Evolutionary conservation across 108 stramenopile species (phyloP).

Genomic region (Nitzschia putrida): DNA sequence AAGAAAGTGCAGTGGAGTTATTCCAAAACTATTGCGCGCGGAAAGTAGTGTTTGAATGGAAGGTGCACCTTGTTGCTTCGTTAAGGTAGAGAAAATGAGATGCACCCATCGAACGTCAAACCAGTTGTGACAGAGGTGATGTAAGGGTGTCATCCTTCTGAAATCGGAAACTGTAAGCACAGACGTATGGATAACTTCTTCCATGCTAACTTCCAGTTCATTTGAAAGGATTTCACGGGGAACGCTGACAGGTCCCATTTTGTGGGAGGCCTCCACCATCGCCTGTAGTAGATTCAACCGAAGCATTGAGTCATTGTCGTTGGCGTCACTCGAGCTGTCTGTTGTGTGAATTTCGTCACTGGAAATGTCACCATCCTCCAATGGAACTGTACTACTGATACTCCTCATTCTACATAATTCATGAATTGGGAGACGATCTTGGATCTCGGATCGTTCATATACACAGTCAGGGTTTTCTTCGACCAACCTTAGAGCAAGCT

Average conservation of each 20-base stretch:
- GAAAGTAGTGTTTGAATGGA: constrained; percentile 22
- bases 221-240: not conserved
- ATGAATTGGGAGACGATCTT: too few relatives aligned
- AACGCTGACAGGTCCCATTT: constrained; percentile 21
- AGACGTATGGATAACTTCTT: constrained; percentile 22
- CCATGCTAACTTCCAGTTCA: not conserved
- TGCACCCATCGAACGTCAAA: constrained; percentile 21
- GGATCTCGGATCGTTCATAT: not conserved
- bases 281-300: not conserved
- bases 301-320: too few relatives aligned
- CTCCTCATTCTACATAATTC: too few relatives aligned
- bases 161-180: constrained; percentile 27
- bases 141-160: constrained; percentile 29
- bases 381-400: too few relatives aligned
- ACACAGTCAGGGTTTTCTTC: constrained; percentile 16
- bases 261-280: constrained; percentile 26
- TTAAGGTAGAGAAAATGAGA: constrained; percentile 19
- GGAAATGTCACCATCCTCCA: too few relatives aligned
- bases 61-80: constrained; percentile 23
- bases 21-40: constrained; percentile 26
- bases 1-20: constrained; percentile 35
- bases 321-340: too few relatives aligned
- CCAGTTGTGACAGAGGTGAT: constrained; percentile 32
- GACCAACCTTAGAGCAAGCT: constrained; percentile 7
- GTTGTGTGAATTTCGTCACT: too few relatives aligned